Evolutionary conservation across 306 rosid species (phyloP), one percentile per base, ranked within the genome.

Genomic region (Pterocarpus santalinus): DNA sequence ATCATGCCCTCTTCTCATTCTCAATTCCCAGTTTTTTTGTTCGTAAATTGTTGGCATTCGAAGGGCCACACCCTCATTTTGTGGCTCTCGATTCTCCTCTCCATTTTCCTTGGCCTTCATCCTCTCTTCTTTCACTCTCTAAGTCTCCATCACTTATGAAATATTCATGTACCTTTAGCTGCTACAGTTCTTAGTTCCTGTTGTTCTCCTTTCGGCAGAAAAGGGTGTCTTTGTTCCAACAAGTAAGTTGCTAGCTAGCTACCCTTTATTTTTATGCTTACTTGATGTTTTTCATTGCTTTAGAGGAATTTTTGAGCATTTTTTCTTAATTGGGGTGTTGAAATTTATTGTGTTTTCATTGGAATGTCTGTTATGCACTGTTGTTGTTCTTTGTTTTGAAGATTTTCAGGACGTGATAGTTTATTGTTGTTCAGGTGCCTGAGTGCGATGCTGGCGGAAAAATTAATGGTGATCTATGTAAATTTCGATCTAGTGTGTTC

Each of bases 51-150:
- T 80, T 89, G 97, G 92, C 88, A 5, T 65, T 79, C 69, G 8
- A 17, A 71, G 91, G 92, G 87, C 97, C 97, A 85, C 92, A 85
- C 4, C 69, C 75, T 69, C 34, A 17, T 35, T 49, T 89, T 82
- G 97, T 92, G 98, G 96, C 33, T 85, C 81, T 81, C 61, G 79
- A 78, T 81, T 79, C 65, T 68, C 77, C 58, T 52, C 71, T 55
- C 73, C 3, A 14, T 2, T 39, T 67, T 52, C 5, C 30, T 56
- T 69, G 52, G 46, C 68, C 51, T 70, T 78, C 39, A 11, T 46
- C 72, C 36, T 12, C 65, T 76, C 69, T 71, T 76, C 65, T 14
- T 53, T 49, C 60, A 57, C 60, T 65, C 41, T 28, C 53, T 15
- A 5, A 5, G n/a, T 72, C 78, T 44, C 39, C 22, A 43, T 72